Evolutionary conservation across 2,329 filamentous ascomycete genomes (phyloP).

Genomic region (Rhynchosporium secalis): DNA sequence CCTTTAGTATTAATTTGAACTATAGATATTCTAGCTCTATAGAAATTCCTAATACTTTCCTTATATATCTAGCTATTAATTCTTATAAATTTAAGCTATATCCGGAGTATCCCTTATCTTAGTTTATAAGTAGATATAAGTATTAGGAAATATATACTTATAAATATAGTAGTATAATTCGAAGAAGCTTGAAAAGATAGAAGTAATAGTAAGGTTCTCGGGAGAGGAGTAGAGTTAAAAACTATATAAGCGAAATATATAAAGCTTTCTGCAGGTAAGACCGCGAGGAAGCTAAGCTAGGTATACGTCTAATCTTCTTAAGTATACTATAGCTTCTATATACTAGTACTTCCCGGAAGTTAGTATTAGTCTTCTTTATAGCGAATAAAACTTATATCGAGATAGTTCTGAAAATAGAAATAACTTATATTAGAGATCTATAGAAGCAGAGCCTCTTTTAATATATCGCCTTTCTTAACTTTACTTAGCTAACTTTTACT

Average conservation of each 20-base stretch:
- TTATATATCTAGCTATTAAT: conserved; percentile 26
- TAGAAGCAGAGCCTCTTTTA: background rate
- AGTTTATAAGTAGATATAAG: conserved; percentile 20
- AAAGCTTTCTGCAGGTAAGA: conserved; percentile 23
- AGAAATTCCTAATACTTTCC: conserved; percentile 23
- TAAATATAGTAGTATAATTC: conserved; percentile 28
- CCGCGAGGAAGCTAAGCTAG: conserved; percentile 23
- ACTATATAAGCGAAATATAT: conserved; percentile 21
- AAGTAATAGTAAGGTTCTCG: conserved; percentile 13
- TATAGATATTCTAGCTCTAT: conserved; percentile 1
- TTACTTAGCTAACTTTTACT: background rate
- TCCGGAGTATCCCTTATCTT: background rate
- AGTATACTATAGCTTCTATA: conserved; percentile 3
- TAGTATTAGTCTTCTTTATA: background rate
- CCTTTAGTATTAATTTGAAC: no score
- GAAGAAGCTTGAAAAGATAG: conserved; percentile 27
- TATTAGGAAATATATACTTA: conserved; percentile 19
- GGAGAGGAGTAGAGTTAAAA: conserved; percentile 25
- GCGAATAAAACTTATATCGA: no score
- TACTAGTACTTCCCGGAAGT: background rate
- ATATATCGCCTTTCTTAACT: background rate
- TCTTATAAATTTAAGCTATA: conserved; percentile 19
- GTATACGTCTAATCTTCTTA: conserved; percentile 8
- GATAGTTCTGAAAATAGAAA: background rate
- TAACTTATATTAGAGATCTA: background rate